A percentile compares a stretch with the other conserved stretches of the same genome.
Conservation (phyloP, 192 early-diverging fungal genomes). For the Backusella sp. region DNA sequence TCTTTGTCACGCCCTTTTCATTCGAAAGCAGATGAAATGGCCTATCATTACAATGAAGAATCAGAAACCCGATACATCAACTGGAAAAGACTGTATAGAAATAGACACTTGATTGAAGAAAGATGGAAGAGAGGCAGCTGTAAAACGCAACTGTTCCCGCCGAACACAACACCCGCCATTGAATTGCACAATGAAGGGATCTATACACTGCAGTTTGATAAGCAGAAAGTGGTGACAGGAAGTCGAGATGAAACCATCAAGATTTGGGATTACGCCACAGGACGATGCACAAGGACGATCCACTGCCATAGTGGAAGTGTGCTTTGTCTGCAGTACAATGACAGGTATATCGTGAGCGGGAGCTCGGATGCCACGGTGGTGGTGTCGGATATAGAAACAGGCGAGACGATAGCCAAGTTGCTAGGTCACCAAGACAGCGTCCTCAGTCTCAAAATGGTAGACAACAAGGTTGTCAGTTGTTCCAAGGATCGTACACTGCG, state of each 20-base stretch:
- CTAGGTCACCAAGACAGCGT: slow-evolving; percentile 62
- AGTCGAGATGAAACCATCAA: slow-evolving; percentile 71
- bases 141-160: slow-evolving; percentile 55
- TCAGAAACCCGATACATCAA: slow-evolving; percentile 48
- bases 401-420: slow-evolving; percentile 43
- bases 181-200: slow-evolving; percentile 80
- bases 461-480: slow-evolving; percentile 70
- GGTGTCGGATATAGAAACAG: slow-evolving; percentile 71
- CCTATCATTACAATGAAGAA: slow-evolving; percentile 39
- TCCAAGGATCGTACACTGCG: slow-evolving; percentile 82
- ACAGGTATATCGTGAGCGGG: slow-evolving; percentile 61
- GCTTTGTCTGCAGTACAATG: slow-evolving; percentile 83
- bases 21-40: slow-evolving; percentile 19
- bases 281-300: slow-evolving; percentile 57
- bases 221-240: slow-evolving; percentile 66
- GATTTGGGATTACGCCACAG: slow-evolving; percentile 73
- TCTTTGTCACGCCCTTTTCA: neutral
- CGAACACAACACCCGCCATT: neutral
- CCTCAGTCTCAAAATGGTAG: slow-evolving; percentile 76
- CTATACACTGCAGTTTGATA: slow-evolving; percentile 82
- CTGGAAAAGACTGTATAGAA: slow-evolving; percentile 73
- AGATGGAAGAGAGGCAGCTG: slow-evolving; percentile 76
- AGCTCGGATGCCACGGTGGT: slow-evolving; percentile 67
- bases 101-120: slow-evolving; percentile 58
- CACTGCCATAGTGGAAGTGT: slow-evolving; percentile 76